Conservation (phyloP, 305 asterid genomes). For the Fraxinus baroniana region DNA sequence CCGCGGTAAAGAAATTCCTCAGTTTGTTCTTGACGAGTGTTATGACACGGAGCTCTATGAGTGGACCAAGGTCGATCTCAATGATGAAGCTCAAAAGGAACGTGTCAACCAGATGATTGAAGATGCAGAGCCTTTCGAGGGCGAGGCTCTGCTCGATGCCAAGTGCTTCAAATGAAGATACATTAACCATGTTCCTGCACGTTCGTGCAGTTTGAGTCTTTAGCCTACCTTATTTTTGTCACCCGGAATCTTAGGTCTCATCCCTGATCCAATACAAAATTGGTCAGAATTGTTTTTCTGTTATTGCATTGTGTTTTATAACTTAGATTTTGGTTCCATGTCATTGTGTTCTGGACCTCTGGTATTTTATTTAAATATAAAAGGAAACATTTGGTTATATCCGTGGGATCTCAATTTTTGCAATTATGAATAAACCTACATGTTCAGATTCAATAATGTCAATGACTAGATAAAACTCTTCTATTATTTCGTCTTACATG, state of each 20-base stretch:
- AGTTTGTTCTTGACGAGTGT: constrained; percentile 73
- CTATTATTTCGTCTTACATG: no score
- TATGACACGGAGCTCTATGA: constrained; percentile 88
- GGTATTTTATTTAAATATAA: neutral
- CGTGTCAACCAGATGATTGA: constrained; percentile 87
- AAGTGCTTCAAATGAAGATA: constrained; percentile 76
- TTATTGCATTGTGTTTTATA: no score
- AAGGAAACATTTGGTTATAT: no score
- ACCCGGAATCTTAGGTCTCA: neutral
- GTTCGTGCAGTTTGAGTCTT: neutral
- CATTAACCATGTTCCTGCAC: neutral
- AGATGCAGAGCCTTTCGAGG: constrained; percentile 91
- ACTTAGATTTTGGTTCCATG: neutral
- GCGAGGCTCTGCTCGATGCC: constrained; percentile 78
- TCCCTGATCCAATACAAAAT: neutral
- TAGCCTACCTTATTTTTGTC: neutral
- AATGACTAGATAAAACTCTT: no score
- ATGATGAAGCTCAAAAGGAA: constrained; percentile 85
- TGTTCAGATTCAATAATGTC: no score
- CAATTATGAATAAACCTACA: no score
- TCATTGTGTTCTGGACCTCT: neutral
- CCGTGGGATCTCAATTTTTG: no score
- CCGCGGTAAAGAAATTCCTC: constrained; percentile 85
- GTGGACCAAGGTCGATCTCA: constrained; percentile 80
- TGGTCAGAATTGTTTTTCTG: neutral